Conservation (phyloP, 495 filamentous ascomycete species). For the Achaetomiella virescens region DNA sequence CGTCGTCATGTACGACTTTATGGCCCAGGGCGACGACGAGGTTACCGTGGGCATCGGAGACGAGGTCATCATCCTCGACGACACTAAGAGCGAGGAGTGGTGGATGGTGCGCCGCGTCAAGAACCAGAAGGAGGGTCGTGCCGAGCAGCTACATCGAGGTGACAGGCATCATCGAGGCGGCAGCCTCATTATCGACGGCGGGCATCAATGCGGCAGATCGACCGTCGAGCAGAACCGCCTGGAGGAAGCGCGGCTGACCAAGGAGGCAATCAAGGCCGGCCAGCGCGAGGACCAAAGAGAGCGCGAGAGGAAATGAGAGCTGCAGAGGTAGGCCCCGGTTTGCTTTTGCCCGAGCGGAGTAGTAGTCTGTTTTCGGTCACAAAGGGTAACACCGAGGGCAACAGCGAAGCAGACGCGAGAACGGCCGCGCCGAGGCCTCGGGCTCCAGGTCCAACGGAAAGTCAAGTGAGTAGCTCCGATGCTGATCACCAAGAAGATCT, state of each 20-base stretch:
- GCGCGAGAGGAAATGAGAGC: constrained; percentile 35
- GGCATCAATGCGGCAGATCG: constrained; percentile 61
- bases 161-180: constrained; percentile 50
- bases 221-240: constrained; percentile 73
- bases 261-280: constrained; percentile 61
- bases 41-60: constrained; percentile 87
- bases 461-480: constrained; percentile 61
- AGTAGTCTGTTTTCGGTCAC: constrained; percentile 54
- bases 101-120: constrained; percentile 89
- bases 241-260: constrained; percentile 75
- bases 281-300: constrained; percentile 49
- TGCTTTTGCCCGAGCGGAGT: constrained; percentile 60
- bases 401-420: constrained; percentile 65
- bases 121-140: constrained; percentile 93
- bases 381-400: constrained; percentile 54
- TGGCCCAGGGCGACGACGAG: constrained; percentile 93
- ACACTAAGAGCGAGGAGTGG: constrained; percentile 92
- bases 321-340: constrained; percentile 72
- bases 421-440: constrained; percentile 43
- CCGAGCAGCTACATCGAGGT: constrained; percentile 94
- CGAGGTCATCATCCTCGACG: constrained; percentile 86
- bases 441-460: constrained; percentile 47
- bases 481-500: neutral
- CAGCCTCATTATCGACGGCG: constrained; percentile 37
- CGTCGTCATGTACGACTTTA: constrained; percentile 86